Conservation (phyloP, 192 early-diverging fungal species). For the Kappamyces sp. region DNA sequence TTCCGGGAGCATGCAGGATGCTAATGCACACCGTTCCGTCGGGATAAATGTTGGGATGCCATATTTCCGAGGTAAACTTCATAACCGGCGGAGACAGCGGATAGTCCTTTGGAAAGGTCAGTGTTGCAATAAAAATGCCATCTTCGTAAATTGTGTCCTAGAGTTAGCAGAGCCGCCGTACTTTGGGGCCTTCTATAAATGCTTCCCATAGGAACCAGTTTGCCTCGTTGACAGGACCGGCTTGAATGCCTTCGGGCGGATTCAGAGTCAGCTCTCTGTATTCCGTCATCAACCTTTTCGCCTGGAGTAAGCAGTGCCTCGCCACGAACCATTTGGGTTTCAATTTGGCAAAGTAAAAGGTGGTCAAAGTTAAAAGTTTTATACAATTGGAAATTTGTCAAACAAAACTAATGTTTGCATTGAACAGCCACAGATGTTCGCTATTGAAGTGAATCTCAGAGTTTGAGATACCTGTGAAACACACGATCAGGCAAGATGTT, state of each 20-base stretch:
- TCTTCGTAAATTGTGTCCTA: slow-evolving; percentile 92
- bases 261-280: slow-evolving; percentile 86
- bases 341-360: no score
- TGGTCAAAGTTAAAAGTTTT: no score
- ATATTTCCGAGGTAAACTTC: slow-evolving; percentile 94
- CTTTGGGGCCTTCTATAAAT: slow-evolving; percentile 59
- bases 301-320: no score
- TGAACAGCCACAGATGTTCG: no score
- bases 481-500: no score
- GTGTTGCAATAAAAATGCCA: slow-evolving; percentile 83
- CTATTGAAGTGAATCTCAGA: no score
- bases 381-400: no score
- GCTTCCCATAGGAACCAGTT: slow-evolving; percentile 89
- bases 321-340: no score
- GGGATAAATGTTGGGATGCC: slow-evolving; percentile 61
- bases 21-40: slow-evolving; percentile 98
- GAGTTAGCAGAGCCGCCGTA: slow-evolving; percentile 57
- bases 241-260: slow-evolving; percentile 89
- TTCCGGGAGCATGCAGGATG: slow-evolving; percentile 94
- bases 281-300: slow-evolving; percentile 68
- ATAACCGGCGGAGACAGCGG: slow-evolving; percentile 91
- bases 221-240: slow-evolving; percentile 62
- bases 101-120: slow-evolving; percentile 91
- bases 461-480: no score
- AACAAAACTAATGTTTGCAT: no score